These are phyloP conservation scores for Spinellus fusiger DNA, from an alignment of 192 early-diverging fungal genomes.

Conservation along the genomic window DNA sequence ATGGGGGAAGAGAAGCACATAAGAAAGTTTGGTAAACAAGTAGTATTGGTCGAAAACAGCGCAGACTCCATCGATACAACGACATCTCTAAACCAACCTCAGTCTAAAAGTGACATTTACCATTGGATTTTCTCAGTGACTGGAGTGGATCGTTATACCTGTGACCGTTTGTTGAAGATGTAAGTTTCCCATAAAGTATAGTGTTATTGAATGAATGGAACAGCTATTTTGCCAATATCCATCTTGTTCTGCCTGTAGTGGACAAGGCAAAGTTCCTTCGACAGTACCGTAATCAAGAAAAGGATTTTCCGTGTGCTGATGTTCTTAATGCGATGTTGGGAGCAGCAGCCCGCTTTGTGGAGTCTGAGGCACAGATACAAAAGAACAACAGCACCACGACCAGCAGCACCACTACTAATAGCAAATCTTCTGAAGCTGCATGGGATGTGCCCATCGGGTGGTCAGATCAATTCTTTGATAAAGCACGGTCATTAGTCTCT, in stretches of 20 bases:
- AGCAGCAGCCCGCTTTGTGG: constrained; percentile 27
- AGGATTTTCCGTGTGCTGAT: constrained; percentile 21
- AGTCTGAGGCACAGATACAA: constrained; percentile 10
- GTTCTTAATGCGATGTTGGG: constrained; percentile 31
- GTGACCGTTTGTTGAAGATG: constrained; percentile 29
- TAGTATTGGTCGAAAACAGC: constrained; percentile 22
- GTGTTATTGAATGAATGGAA: background rate
- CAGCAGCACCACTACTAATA: no score
- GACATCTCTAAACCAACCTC: background rate
- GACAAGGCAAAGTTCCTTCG: constrained; percentile 56
- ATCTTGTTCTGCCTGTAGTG: constrained; percentile 66
- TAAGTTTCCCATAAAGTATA: background rate
- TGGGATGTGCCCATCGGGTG: constrained; percentile 28
- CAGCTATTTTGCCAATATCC: constrained; percentile 59
- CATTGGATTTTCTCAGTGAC: constrained; percentile 29
- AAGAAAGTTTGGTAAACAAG: constrained; percentile 25
- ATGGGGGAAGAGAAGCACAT: constrained; percentile 10
- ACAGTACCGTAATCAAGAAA: constrained; percentile 26
- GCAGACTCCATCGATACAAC: background rate
- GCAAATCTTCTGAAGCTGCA: constrained; percentile 8
- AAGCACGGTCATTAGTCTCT: constrained; percentile 11
- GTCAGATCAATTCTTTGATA: constrained; percentile 31
- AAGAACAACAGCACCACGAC: constrained; percentile 9
- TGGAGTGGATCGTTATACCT: constrained; percentile 23
- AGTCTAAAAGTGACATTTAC: constrained; percentile 8